Evolutionary conservation across 495 filamentous ascomycete genomes (phyloP).

Genomic region (Aspergillus indologenus): DNA sequence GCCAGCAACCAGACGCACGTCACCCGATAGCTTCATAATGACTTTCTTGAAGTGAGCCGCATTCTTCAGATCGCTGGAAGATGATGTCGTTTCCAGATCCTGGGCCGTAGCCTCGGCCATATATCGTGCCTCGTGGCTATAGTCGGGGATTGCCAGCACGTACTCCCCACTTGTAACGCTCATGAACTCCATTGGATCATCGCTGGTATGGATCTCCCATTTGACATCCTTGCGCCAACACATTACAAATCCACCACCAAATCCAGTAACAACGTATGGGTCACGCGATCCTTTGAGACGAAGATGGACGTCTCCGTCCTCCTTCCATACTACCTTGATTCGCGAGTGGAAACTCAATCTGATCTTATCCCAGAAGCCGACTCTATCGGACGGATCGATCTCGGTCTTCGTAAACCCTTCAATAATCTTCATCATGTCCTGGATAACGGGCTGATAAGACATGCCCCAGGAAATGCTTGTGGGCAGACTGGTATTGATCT

Average conservation of each 20-base stretch:
- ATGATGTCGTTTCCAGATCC: constrained; percentile 61
- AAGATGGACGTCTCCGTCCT: constrained; percentile 93
- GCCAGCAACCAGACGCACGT: constrained; percentile 85
- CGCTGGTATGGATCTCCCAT: constrained; percentile 76
- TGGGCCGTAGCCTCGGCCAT: constrained; percentile 51
- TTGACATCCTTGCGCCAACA: constrained; percentile 92
- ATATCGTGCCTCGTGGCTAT: constrained; percentile 79
- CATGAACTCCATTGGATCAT: constrained; percentile 91
- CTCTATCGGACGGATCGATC: constrained; percentile 85
- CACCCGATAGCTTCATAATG: constrained; percentile 95
- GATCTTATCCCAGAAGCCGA: constrained; percentile 99
- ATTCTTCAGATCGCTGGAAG: constrained; percentile 64
- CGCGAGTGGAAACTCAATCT: constrained; percentile 92
- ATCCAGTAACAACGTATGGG: constrained; percentile 88
- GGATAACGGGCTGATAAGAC: constrained; percentile 96
- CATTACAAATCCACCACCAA: constrained; percentile 94
- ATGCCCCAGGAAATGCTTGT: constrained; percentile 96
- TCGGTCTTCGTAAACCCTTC: constrained; percentile 96
- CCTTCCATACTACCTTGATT: constrained; percentile 83
- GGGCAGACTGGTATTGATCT: constrained; percentile 87
- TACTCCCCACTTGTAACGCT: constrained; percentile 92
- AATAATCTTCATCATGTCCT: constrained; percentile 99
- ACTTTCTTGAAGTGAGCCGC: constrained; percentile 91
- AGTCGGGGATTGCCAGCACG: constrained; percentile 89
- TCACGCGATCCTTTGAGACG: constrained; percentile 89